These are phyloP conservation scores for Daldinia grandis DNA, from an alignment of 495 filamentous ascomycete genomes.

Conservation along the genomic window DNA sequence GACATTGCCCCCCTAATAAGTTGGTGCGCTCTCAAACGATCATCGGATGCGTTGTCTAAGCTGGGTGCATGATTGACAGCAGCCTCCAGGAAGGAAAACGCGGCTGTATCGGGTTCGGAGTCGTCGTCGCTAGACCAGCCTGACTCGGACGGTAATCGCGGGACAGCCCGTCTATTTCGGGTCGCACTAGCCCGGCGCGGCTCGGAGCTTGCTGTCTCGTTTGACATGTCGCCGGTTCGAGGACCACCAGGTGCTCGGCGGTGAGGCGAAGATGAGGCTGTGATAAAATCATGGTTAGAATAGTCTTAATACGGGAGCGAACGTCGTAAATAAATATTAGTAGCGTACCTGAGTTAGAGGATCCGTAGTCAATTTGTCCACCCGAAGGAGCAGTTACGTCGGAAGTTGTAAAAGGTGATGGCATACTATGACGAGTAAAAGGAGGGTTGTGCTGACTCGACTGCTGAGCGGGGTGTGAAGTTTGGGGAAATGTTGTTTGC, in stretches of 20 bases:
- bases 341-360: slow-evolving; percentile 22
- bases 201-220: background rate
- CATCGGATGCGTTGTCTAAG: slow-evolving; percentile 35
- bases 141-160: slow-evolving; percentile 19
- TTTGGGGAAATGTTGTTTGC: slow-evolving; percentile 22
- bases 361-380: background rate
- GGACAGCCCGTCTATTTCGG: slow-evolving; percentile 16
- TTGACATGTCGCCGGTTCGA: background rate
- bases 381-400: slow-evolving; percentile 6
- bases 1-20: slow-evolving; percentile 50
- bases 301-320: background rate
- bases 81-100: slow-evolving; percentile 30
- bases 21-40: slow-evolving; percentile 48
- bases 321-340: background rate
- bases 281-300: background rate
- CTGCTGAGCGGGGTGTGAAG: slow-evolving; percentile 25
- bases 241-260: slow-evolving; percentile 6
- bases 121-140: slow-evolving; percentile 36
- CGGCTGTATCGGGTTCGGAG: slow-evolving; percentile 25
- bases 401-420: slow-evolving; percentile 11
- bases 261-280: slow-evolving; percentile 27
- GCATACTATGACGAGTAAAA: slow-evolving; percentile 20
- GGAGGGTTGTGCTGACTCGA: slow-evolving; percentile 15
- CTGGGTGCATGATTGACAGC: slow-evolving; percentile 9
- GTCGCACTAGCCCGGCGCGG: slow-evolving; percentile 13